Conservation (phyloP, 495 filamentous ascomycete species). For the Filosporella fistucella region DNA sequence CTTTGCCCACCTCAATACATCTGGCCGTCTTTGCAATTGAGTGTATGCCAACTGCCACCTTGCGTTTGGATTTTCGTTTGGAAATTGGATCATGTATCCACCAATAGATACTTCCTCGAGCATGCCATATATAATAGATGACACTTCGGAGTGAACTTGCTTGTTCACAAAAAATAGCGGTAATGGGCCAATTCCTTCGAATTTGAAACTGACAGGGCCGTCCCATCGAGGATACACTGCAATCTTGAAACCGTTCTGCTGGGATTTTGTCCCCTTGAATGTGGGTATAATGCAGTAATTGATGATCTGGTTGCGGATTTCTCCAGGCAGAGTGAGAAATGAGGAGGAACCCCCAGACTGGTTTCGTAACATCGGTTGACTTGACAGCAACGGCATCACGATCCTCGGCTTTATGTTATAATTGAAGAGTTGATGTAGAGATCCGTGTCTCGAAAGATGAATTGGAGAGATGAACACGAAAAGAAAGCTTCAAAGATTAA, state of each 20-base stretch:
- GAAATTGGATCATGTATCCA: constrained; percentile 7
- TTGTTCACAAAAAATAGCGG: constrained; percentile 15
- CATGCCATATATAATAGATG: constrained; percentile 12
- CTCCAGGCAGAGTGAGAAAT: constrained; percentile 8
- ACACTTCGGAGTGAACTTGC: constrained; percentile 10
- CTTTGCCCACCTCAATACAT: constrained; percentile 2
- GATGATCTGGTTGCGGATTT: constrained; percentile 18
- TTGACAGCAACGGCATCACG: too few relatives aligned
- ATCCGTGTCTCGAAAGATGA: too few relatives aligned
- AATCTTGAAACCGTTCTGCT: not conserved
- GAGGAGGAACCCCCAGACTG: not conserved
- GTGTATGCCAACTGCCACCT: constrained; percentile 11
- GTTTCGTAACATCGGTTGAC: too few relatives aligned
- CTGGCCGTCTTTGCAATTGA: constrained; percentile 3
- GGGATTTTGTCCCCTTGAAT: not conserved
- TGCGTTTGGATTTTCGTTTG: constrained; percentile 8
- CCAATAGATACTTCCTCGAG: constrained; percentile 10
- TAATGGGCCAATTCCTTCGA: constrained; percentile 8
- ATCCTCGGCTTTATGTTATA: too few relatives aligned
- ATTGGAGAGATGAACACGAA: too few relatives aligned
- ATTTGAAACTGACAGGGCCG: constrained; percentile 2
- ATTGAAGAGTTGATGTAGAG: too few relatives aligned
- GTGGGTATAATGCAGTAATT: constrained; percentile 8
- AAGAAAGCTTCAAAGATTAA: too few relatives aligned
- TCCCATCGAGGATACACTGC: constrained; percentile 10